Base-by-base conservation (phyloP, 1,284 basidiomycete species). In the Cutaneotrichosporon mucoides region DNA sequence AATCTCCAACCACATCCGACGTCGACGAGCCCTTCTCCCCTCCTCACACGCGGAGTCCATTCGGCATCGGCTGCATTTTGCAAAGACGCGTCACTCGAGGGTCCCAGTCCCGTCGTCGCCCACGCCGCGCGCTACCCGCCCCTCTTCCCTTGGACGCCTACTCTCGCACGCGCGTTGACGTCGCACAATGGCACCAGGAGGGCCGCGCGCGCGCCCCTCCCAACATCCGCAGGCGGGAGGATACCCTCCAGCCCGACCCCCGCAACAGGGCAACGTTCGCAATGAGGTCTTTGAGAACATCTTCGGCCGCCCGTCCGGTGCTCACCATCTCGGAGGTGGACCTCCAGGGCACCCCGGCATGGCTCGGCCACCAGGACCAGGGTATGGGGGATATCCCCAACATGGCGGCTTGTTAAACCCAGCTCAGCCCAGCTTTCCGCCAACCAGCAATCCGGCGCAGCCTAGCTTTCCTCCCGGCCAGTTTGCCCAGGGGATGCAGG, bases 241-340 rank as follows among this genome's bases (percentile, higher is more conserved):
- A 24, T 24, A 24, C 24, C 24, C 24, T 34, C 44, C 45, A 13
- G 37, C n/a, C 15, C 47, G 38, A n/a, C n/a, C 48, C 6, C 55
- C 47, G 16, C 55, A 40, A 11, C 15, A 15, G 12, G 53, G 53
- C 9, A 45, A n/a, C 24, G 64, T 60, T 42, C 63, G 75, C 51
- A 75, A 75, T 62, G 73, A 77, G 49, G 76, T 70, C 7, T 79
- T 79, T 60, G 76, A 77, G 54, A 76, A 72, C 63, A 79, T 79
- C 66, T 79, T 79, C 61, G 77, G 77, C 13, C 56, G 76, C 35
- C 73, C 76, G 24, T 71, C 76, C 5, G 75, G 68, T 6, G 72
- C 67, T 0, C 77, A 79, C 68, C 77, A 79, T 55, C 59, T 74
- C 40, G 68, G 67, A 35, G 59, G 38, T 8, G 54, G 60, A 13